Percentiles rank a stretch among this genome's conserved stretches.
phyloP scores from a whole-genome alignment of 371 early-diverging fungal genomes.

The Batkoa obscura region DNA sequence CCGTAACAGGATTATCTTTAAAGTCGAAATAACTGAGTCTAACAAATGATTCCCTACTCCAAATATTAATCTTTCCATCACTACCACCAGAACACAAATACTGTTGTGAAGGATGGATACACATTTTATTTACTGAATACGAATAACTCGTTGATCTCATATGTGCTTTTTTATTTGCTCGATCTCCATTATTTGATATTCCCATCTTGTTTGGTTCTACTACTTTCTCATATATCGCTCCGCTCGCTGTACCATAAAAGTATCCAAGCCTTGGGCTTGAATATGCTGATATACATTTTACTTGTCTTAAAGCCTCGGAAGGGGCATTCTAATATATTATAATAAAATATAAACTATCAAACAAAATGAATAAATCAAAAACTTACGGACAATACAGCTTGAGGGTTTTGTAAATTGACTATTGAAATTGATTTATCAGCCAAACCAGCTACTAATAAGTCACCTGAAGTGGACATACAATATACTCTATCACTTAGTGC shows the following conservation, averaged over 20 bases:
- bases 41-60: constrained; percentile 84
- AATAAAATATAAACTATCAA: constrained; percentile 1
- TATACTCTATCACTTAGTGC: constrained; percentile 59
- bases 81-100: constrained; percentile 83
- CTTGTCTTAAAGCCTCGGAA: no score
- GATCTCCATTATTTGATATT: no score
- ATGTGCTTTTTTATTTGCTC: no score
- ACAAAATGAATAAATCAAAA: background rate
- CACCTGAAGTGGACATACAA: constrained; percentile 53
- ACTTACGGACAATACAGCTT: constrained; percentile 30
- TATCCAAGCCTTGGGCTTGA: no score
- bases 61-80: constrained; percentile 82
- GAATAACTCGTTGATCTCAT: constrained; percentile 35
- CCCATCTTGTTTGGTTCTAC: no score
- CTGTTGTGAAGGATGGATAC: constrained; percentile 70
- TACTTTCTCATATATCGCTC: no score
- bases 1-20: constrained; percentile 32
- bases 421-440: constrained; percentile 48
- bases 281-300: no score
- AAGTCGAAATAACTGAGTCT: constrained; percentile 27
- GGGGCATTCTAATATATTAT: constrained; percentile 27
- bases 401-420: constrained; percentile 57
- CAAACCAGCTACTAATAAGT: constrained; percentile 55
- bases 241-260: no score
- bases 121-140: constrained; percentile 53